Base-by-base conservation (phyloP, 1,284 basidiomycete genomes). In the Ustilago nuda region DNA sequence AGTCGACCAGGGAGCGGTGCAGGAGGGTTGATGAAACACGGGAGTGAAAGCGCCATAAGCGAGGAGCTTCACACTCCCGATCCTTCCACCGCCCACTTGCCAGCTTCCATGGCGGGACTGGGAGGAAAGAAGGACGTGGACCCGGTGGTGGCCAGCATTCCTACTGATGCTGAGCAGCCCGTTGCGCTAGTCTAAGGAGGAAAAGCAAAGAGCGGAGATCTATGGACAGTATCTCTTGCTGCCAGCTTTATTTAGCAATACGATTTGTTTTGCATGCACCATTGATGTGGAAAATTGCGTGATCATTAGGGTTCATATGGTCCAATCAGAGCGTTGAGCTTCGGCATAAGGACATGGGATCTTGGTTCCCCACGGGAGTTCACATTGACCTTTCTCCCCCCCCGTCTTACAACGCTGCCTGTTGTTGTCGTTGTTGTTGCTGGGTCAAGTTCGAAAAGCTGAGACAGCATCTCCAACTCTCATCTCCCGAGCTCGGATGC, bases 31-130 rank as follows among this genome's bases (percentile, higher is more conserved):
- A 71, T 71, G 63, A 76, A 71, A 59, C 68, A 76, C 48, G 73
- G 73, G 9, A 76, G 68, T 61, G 73, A 76, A 43, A 76, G 73
- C 51, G 68, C 73, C 13, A 66, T 68, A 33, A 76, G 73, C 41
- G 73, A 76, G n/a, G 73, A 76, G 30, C 53, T 76, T 27, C 39
- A 76, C 65, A 76, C 73, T 15, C 73, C 73, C 9, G 73, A 71
- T 13, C 61, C 68, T 2, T 71, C 68, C 2, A 67, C 65, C 32
- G 59, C 68, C 13, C 63, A 71, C 65, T 68, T 17, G 32, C 23
- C 23, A 1, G 56, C 60, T 37, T 63, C 35, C 30, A 66, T 66
- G 59, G 59, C 19, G 8, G 67, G 51, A 19, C 46, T 46, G 12
- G 45, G 53, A 17, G 56, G 17, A 17, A 37, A 59, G 39, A n/a